Percentiles rank a stretch among this genome's conserved stretches.
Conservation (phyloP, 2,329 filamentous ascomycete species). For the Nothopassalora personata region DNA sequence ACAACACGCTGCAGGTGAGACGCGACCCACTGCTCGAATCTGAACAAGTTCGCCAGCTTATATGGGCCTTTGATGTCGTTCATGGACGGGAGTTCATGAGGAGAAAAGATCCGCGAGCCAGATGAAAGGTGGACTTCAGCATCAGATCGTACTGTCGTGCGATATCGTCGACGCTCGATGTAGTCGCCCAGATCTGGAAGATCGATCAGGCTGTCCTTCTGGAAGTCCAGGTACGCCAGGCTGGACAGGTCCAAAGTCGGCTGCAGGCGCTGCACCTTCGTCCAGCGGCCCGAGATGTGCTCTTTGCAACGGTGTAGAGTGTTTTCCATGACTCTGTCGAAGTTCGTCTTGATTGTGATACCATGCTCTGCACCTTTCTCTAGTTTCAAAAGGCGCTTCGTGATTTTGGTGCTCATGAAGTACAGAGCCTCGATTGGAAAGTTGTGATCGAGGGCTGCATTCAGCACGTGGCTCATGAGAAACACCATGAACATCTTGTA, state of each 20-base stretch:
- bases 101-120: neutral
- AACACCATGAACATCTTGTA: slow-evolving; percentile 34
- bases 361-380: too few species aligned
- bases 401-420: slow-evolving; percentile 25
- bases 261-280: neutral
- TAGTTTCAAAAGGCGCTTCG: slow-evolving; percentile 23
- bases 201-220: slow-evolving; percentile 10
- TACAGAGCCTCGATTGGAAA: slow-evolving; percentile 7
- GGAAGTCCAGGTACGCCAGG: slow-evolving; percentile 8
- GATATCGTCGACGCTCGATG: slow-evolving; percentile 2
- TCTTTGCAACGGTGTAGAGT: neutral
- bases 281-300: slow-evolving; percentile 5
- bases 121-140: too few species aligned
- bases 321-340: neutral
- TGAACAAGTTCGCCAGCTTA: slow-evolving; percentile 12
- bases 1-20: slow-evolving; percentile 4
- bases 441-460: too few species aligned
- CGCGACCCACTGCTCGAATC: slow-evolving; percentile 20
- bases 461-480: slow-evolving; percentile 50
- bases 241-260: too few species aligned
- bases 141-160: neutral
- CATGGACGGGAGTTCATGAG: neutral
- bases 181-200: slow-evolving; percentile 19
- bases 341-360: too few species aligned
- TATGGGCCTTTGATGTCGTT: slow-evolving; percentile 1